These are phyloP conservation scores for Amanita jacksonii DNA, from an alignment of 768 basidiomycete genomes.

Conservation along the genomic window DNA sequence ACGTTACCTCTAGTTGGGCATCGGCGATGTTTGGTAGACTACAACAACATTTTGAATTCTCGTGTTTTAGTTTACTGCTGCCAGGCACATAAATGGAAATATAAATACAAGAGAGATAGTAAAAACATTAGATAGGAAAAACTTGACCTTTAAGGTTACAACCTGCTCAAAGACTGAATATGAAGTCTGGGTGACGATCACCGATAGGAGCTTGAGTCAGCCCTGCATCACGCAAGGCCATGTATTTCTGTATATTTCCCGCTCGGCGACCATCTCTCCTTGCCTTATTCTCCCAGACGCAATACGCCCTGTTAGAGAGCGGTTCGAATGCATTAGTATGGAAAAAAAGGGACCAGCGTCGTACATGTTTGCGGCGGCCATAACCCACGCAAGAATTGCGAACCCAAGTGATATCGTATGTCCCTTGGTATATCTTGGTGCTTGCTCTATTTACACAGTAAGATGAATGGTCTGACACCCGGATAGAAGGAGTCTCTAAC, in stretches of 20 bases:
- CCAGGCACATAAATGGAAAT: too few species aligned
- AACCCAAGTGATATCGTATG: conserved; percentile 54
- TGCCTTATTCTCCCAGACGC: conserved; percentile 54
- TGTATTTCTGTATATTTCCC: conserved; percentile 38
- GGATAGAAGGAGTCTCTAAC: conserved; percentile 15
- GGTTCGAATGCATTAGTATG: background rate
- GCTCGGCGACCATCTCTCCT: conserved; percentile 44
- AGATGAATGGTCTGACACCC: background rate
- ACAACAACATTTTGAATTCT: too few species aligned
- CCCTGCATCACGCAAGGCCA: conserved; percentile 38
- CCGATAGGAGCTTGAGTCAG: conserved; percentile 54
- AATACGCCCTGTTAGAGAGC: conserved; percentile 33
- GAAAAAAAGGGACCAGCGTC: conserved; percentile 14
- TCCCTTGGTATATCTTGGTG: conserved; percentile 46
- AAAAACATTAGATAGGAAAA: too few species aligned
- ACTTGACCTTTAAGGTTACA: too few species aligned
- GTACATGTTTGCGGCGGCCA: conserved; percentile 49
- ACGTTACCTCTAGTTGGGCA: too few species aligned
- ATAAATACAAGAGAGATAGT: too few species aligned
- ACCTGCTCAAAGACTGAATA: conserved; percentile 46
- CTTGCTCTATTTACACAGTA: conserved; percentile 33
- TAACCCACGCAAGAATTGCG: conserved; percentile 40
- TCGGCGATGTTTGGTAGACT: too few species aligned
- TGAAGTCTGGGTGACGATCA: conserved; percentile 42
- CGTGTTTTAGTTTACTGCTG: too few species aligned